Conservation (phyloP, 2,329 filamentous ascomycete genomes). For the Fusarium chuoi region DNA sequence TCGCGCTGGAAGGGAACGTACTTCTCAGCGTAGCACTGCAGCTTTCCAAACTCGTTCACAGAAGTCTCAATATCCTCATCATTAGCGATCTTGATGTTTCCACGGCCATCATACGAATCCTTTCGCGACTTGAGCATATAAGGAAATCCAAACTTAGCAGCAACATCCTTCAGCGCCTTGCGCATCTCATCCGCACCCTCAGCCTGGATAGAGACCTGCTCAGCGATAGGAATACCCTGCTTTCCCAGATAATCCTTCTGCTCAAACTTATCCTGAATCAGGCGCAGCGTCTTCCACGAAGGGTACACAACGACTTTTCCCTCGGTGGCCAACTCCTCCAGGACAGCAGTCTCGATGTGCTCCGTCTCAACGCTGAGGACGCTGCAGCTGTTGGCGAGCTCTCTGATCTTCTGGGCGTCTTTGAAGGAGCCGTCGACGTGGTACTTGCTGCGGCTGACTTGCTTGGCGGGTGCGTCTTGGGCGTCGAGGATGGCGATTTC, state of each 20-base stretch:
- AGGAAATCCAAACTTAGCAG: constrained; percentile 76
- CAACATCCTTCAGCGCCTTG: constrained; percentile 72
- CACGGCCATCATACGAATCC: constrained; percentile 91
- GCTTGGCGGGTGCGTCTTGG: constrained; percentile 81
- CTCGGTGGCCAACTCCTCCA: constrained; percentile 80
- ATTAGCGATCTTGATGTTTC: constrained; percentile 65
- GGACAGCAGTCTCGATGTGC: constrained; percentile 89
- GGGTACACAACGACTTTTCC: constrained; percentile 74
- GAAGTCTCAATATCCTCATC: constrained; percentile 68
- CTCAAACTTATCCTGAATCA: constrained; percentile 92
- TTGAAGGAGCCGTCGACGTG: constrained; percentile 92
- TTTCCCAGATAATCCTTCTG: constrained; percentile 84
- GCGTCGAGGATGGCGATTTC: constrained; percentile 83
- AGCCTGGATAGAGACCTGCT: constrained; percentile 70
- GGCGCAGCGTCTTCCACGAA: constrained; percentile 84
- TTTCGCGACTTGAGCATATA: constrained; percentile 94
- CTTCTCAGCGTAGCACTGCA: constrained; percentile 87
- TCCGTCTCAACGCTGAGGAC: constrained; percentile 95
- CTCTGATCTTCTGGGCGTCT: constrained; percentile 79
- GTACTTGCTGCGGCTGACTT: constrained; percentile 78
- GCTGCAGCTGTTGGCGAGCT: constrained; percentile 81
- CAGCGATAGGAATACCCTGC: constrained; percentile 76
- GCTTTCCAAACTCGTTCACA: constrained; percentile 72
- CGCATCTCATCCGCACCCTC: constrained; percentile 63
- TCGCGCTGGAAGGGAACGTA: constrained; percentile 89